Conservation (phyloP, 1,284 basidiomycete genomes). For the Thelephora terrestris region DNA sequence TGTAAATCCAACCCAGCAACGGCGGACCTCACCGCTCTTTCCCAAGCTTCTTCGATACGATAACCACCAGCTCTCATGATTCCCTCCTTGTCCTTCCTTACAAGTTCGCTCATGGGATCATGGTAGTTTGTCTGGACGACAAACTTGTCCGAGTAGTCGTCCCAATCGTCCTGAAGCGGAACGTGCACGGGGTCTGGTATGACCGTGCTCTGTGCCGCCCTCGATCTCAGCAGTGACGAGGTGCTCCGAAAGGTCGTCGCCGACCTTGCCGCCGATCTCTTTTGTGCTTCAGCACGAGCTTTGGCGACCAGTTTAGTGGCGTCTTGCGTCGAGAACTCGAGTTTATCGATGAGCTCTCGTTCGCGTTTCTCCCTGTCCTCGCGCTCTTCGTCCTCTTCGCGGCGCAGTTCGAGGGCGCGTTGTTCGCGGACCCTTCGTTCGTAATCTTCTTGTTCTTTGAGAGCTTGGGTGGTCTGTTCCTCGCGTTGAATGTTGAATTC, state of each 20-base stretch:
- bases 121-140: conserved; percentile 45
- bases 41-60: conserved; percentile 77
- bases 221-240: conserved; percentile 43
- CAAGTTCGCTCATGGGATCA: conserved; percentile 64
- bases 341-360: conserved; percentile 68
- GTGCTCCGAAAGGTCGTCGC: conserved; percentile 35
- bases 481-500: conserved; percentile 73
- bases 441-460: conserved; percentile 68
- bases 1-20: conserved; percentile 64
- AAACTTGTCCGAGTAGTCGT: conserved; percentile 65
- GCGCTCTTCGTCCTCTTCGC: conserved; percentile 64
- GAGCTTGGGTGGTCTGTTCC: conserved; percentile 57
- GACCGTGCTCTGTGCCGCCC: conserved; percentile 45
- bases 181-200: conserved; percentile 70
- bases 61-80: conserved; percentile 84
- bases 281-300: conserved; percentile 51
- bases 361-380: conserved; percentile 67
- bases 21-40: conserved; percentile 67
- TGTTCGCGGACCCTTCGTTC: conserved; percentile 63
- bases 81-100: conserved; percentile 66
- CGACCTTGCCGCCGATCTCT: conserved; percentile 45
- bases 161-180: conserved; percentile 64
- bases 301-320: conserved; percentile 61
- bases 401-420: conserved; percentile 57
- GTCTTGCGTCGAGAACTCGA: conserved; percentile 66